phyloP scores from a whole-genome alignment of 345 rosid species.

The Angophora floribunda region DNA sequence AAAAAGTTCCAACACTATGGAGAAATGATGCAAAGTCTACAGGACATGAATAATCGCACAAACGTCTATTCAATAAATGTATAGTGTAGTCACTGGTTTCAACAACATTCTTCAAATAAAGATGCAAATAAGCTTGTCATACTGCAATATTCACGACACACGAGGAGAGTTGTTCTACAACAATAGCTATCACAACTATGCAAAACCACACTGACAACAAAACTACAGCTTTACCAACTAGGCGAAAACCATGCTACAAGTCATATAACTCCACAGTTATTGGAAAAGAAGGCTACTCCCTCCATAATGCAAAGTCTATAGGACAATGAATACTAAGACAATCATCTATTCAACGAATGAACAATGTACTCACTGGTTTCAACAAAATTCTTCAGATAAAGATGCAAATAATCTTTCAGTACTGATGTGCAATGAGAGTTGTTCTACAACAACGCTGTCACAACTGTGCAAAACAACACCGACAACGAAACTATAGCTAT shows the following conservation, averaged over 20 bases:
- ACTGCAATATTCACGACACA: neutral
- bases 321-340: neutral
- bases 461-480: neutral
- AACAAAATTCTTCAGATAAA: neutral
- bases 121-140: neutral
- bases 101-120: neutral
- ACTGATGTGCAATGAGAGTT: neutral
- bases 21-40: neutral
- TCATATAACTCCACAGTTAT: neutral
- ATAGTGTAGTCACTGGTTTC: neutral
- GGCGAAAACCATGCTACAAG: neutral
- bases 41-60: neutral
- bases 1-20: neutral
- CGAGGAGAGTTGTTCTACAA: neutral
- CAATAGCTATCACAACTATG: neutral
- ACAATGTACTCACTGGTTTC: neutral
- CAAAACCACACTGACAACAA: neutral
- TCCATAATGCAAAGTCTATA: neutral
- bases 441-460: neutral
- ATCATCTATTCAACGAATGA: neutral
- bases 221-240: neutral
- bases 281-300: neutral
- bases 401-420: neutral
- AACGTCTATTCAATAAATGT: neutral
- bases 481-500: neutral